phyloP scores from a whole-genome alignment of 768 basidiomycete genomes.

The Kwoniella dendrophila region DNA sequence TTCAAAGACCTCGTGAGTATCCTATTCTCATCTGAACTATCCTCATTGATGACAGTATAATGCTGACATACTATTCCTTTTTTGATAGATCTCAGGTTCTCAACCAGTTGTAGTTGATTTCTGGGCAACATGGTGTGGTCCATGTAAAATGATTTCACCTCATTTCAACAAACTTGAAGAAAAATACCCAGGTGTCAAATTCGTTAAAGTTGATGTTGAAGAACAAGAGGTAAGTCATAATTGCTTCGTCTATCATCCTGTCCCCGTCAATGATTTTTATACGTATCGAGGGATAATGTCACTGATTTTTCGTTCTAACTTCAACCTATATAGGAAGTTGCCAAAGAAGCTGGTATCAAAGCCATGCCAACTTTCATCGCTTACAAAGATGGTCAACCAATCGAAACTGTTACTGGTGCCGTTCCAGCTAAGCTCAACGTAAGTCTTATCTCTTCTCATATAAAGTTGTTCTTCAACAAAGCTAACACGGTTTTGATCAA shows the following conservation, averaged over 20 bases:
- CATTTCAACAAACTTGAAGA: slow-evolving; percentile 54
- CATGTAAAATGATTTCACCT: slow-evolving; percentile 57
- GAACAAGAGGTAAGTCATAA: slow-evolving; percentile 48
- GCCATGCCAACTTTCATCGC: slow-evolving; percentile 59
- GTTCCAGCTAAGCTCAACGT: slow-evolving; percentile 52
- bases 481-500: neutral
- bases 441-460: slow-evolving; percentile 19
- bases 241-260: neutral
- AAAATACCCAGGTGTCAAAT: slow-evolving; percentile 49
- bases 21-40: neutral
- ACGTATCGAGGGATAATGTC: neutral
- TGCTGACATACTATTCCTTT: neutral
- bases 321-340: slow-evolving; percentile 44
- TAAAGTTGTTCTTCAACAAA: neutral
- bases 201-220: slow-evolving; percentile 58
- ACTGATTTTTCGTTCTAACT: neutral
- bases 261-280: neutral
- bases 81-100: slow-evolving; percentile 37
- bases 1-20: slow-evolving; percentile 48
- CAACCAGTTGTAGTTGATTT: slow-evolving; percentile 53
- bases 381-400: slow-evolving; percentile 54
- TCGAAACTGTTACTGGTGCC: slow-evolving; percentile 56
- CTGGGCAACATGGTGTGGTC: slow-evolving; percentile 56
- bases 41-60: neutral
- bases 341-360: slow-evolving; percentile 47